phyloP scores from a whole-genome alignment of 371 early-diverging fungal species.

The Mortierella sp. region DNA sequence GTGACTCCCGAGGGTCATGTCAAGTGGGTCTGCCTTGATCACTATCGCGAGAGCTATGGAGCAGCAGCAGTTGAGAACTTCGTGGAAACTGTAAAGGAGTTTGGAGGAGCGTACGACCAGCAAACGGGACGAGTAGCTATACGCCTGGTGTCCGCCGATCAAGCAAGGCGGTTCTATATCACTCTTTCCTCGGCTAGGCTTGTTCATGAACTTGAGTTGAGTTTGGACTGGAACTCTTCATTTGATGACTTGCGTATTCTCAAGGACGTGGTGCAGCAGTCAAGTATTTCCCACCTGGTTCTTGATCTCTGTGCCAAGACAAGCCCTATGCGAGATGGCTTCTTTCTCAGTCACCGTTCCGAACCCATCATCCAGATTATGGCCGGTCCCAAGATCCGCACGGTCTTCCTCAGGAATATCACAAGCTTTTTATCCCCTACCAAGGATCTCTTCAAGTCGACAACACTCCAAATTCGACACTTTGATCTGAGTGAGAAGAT shows the following conservation, averaged over 20 bases:
- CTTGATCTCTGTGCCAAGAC: neutral
- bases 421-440: too few species aligned
- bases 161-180: neutral
- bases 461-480: too few species aligned
- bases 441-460: too few species aligned
- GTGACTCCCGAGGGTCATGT: conserved; percentile 11
- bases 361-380: neutral
- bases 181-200: neutral
- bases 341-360: neutral
- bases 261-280: neutral
- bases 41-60: conserved; percentile 1
- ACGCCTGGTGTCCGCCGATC: neutral
- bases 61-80: neutral
- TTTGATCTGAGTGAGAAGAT: too few species aligned
- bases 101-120: neutral
- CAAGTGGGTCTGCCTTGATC: conserved; percentile 18
- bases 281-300: neutral
- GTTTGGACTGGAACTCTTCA: neutral
- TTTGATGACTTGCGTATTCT: neutral
- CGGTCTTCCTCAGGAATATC: too few species aligned
- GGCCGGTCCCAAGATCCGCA: neutral
- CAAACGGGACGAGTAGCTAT: neutral
- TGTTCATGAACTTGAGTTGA: neutral
- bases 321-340: neutral
- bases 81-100: neutral